Evolutionary conservation across 2,329 filamentous ascomycete species (phyloP).

Genomic region (Curvularia sp.): DNA sequence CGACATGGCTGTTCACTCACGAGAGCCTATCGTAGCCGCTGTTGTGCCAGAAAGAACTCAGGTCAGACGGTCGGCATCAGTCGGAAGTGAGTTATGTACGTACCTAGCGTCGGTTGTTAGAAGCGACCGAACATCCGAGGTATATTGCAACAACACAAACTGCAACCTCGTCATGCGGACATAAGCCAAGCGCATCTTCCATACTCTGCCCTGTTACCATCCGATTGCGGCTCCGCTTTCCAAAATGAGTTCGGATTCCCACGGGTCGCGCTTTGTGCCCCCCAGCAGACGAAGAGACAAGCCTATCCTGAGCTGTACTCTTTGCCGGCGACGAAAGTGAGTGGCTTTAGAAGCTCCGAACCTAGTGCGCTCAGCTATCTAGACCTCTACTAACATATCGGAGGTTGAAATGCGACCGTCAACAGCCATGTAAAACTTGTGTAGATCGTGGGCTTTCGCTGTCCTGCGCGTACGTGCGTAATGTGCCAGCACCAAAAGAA

Average conservation of each 20-base stretch:
- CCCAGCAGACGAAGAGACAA: slow-evolving; percentile 43
- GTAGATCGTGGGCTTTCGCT: slow-evolving; percentile 47
- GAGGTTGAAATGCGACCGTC: slow-evolving; percentile 47
- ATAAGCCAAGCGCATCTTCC: neutral
- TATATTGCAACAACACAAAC: neutral
- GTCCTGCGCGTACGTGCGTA: slow-evolving; percentile 44
- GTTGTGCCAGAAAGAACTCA: neutral
- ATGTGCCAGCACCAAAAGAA: slow-evolving; percentile 28
- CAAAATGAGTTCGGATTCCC: slow-evolving; percentile 31
- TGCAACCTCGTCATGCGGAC: neutral
- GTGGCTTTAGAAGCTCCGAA: slow-evolving; percentile 1
- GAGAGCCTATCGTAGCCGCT: too few relatives aligned
- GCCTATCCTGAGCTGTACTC: slow-evolving; percentile 41
- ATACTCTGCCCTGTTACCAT: neutral
- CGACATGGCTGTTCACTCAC: neutral
- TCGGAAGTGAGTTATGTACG: neutral
- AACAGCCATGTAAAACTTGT: slow-evolving; percentile 48
- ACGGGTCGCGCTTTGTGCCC: slow-evolving; percentile 32
- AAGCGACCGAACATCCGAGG: neutral
- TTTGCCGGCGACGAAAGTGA: slow-evolving; percentile 41
- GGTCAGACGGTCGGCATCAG: neutral
- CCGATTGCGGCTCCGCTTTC: neutral
- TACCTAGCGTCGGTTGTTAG: neutral
- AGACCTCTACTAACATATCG: slow-evolving; percentile 13
- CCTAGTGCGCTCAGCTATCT: neutral